Base-by-base conservation (phyloP, 2,329 filamentous ascomycete genomes). In the Nigrospora osmanthi region DNA sequence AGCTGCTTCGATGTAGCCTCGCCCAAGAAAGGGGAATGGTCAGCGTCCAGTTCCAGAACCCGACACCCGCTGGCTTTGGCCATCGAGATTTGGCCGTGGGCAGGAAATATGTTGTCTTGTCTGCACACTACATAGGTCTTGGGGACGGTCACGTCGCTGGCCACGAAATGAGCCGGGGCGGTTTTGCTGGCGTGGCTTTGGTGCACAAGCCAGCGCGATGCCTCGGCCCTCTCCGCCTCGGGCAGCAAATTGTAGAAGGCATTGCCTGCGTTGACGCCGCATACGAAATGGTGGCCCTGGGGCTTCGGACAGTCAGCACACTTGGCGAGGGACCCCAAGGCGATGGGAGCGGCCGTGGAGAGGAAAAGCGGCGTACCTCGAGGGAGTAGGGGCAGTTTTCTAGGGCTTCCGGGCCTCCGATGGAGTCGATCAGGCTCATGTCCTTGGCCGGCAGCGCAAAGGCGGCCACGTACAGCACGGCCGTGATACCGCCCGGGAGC, bases 71-170 rank as follows among this genome's bases (percentile, higher is more conserved):
- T 45, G 9, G 42, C 40, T 30, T 47, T 17, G 11, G 55, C 58
- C 50, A 60, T 51, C 3, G 36, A 47, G 17, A 49, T 31, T 16
- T 62, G 58, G 2, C 47, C 53, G 13, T 48, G 37, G 7, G 49
- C 17, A 0, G 57, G 55, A 15, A 61, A 42, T 0, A 44, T 30
- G 1, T 45, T 32, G 36, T 63, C 60, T 2, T 54, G 37, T 7
- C 50, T 50, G 16, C 58, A 60, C 9, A 52, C 47, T 9, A 63
- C 45, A 13, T 60, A 63, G 0, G 56, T 61, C 43, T 52, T 59
- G 0, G 54, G 49, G 0, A 53, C 52, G 2, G 36, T 34, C 6
- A 58, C 38, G 11, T 61, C 57, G 0, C 53, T 45, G 0, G 52
- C 54, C 1, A 52, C 58, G 35, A 55, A 56, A 0, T 51, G 35